phyloP scores from a whole-genome alignment of 1,284 basidiomycete species.

The Veloporphyrellus conicus region DNA sequence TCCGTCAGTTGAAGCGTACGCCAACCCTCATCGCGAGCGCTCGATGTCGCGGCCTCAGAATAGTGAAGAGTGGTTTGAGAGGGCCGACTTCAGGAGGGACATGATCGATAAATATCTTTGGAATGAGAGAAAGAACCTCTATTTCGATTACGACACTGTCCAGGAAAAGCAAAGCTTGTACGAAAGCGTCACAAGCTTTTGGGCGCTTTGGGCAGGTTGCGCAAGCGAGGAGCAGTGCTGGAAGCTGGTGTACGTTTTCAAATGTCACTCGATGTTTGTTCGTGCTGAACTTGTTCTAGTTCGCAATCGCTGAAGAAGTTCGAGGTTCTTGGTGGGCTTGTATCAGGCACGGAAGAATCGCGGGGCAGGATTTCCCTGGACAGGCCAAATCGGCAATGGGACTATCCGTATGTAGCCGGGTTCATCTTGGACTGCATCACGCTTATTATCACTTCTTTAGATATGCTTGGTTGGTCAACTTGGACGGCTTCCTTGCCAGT shows the following conservation, averaged over 20 bases:
- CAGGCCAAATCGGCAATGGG: slow-evolving; percentile 99
- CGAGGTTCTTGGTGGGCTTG: slow-evolving; percentile 93
- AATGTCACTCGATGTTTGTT: slow-evolving; percentile 3
- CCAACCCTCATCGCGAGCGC: slow-evolving; percentile 53
- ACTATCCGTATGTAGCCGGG: slow-evolving; percentile 64
- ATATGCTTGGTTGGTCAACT: slow-evolving; percentile 54
- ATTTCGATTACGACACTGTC: slow-evolving; percentile 95
- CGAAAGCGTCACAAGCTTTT: slow-evolving; percentile 93
- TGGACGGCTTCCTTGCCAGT: background rate
- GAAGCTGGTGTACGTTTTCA: slow-evolving; percentile 74
- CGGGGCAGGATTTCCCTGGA: slow-evolving; percentile 93
- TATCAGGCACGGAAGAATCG: slow-evolving; percentile 95
- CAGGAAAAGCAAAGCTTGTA: slow-evolving; percentile 89
- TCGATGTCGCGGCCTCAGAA: slow-evolving; percentile 64
- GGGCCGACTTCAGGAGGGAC: slow-evolving; percentile 76
- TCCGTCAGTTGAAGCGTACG: slow-evolving; percentile 75
- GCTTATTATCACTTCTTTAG: slow-evolving; percentile 33
- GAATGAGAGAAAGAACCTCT: slow-evolving; percentile 93
- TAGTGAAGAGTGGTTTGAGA: slow-evolving; percentile 86
- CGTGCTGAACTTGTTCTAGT: slow-evolving; percentile 39
- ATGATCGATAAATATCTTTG: slow-evolving; percentile 93
- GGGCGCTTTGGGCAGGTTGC: slow-evolving; percentile 97
- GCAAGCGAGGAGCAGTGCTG: slow-evolving; percentile 92
- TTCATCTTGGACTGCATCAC: slow-evolving; percentile 11
- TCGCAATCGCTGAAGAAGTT: slow-evolving; percentile 88